phyloP scores from a whole-genome alignment of 805 yeast species.

The Isabelozyma pseudorhagii region DNA sequence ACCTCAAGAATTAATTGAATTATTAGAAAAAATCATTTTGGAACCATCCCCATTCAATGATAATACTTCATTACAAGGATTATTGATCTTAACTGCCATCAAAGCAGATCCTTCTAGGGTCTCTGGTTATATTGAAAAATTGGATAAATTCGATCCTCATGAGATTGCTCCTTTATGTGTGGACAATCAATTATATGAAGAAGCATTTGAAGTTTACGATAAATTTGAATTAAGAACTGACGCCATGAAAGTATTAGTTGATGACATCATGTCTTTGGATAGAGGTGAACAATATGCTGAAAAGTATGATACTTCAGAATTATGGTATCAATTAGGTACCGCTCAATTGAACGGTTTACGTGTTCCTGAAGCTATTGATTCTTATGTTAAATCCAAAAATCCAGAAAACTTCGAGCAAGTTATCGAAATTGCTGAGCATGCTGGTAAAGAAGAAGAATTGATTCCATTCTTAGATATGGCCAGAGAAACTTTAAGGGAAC shows the following conservation, averaged over 20 bases:
- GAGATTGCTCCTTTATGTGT: conserved; percentile 93
- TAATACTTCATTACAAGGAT: conserved; percentile 91
- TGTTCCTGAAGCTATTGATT: conserved; percentile 84
- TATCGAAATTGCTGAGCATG: conserved; percentile 90
- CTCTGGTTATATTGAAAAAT: conserved; percentile 75
- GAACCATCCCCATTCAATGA: conserved; percentile 98
- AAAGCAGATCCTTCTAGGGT: conserved; percentile 92
- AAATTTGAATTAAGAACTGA: conserved; percentile 72
- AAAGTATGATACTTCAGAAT: conserved; percentile 75
- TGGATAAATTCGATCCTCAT: conserved; percentile 86
- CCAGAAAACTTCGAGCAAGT: conserved; percentile 88
- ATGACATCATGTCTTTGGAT: conserved; percentile 89
- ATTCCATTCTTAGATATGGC: conserved; percentile 87
- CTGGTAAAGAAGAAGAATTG: conserved; percentile 94
- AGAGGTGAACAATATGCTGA: conserved; percentile 94
- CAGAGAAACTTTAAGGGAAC: conserved; percentile 85
- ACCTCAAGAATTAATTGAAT: conserved; percentile 89
- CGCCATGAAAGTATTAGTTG: conserved; percentile 89
- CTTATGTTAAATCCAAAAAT: conserved; percentile 89
- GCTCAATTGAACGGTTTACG: conserved; percentile 95
- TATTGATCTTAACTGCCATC: conserved; percentile 89
- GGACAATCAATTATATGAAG: conserved; percentile 85
- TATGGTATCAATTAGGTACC: conserved; percentile 94
- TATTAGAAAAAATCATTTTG: conserved; percentile 90
- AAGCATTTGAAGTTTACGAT: conserved; percentile 89